Conservation (phyloP, 2,329 filamentous ascomycete genomes). For the Stemphylium vesicarium region DNA sequence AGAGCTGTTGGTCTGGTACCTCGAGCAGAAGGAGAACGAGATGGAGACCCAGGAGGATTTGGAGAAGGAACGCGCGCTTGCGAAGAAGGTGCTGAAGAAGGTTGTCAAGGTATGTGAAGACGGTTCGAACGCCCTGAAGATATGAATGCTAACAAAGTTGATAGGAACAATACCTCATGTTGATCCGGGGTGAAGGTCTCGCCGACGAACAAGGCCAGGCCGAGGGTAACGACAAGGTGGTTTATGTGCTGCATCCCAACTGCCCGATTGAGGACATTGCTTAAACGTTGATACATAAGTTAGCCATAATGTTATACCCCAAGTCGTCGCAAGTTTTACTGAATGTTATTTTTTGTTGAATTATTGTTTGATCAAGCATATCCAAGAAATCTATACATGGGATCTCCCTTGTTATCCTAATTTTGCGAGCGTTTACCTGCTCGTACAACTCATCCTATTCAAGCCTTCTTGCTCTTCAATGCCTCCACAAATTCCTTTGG, state of each 20-base stretch:
- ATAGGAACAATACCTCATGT: conserved; percentile 66
- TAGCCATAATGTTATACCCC: not conserved
- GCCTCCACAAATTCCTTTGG: conserved; percentile 77
- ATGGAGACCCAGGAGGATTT: conserved; percentile 82
- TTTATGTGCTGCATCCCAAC: conserved; percentile 95
- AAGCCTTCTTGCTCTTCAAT: conserved; percentile 44
- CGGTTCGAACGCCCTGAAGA: not conserved
- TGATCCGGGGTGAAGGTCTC: conserved; percentile 80
- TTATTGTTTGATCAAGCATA: not conserved
- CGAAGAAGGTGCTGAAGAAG: conserved; percentile 86
- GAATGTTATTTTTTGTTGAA: not conserved
- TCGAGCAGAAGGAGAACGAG: conserved; percentile 88
- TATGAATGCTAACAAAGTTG: conserved; percentile 21
- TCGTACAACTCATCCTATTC: not conserved
- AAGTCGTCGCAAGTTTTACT: not conserved
- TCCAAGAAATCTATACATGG: not conserved
- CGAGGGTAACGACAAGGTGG: conserved; percentile 57
- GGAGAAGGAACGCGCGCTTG: conserved; percentile 73
- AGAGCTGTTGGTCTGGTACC: conserved; percentile 83
- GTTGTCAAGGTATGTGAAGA: conserved; percentile 82
- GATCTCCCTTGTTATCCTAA: not conserved
- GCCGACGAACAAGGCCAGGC: conserved; percentile 75
- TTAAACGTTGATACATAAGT: not conserved
- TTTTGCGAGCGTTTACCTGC: not conserved
- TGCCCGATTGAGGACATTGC: conserved; percentile 74